Base-by-base conservation (phyloP, 345 rosid genomes). In the Mercurialis annua region DNA sequence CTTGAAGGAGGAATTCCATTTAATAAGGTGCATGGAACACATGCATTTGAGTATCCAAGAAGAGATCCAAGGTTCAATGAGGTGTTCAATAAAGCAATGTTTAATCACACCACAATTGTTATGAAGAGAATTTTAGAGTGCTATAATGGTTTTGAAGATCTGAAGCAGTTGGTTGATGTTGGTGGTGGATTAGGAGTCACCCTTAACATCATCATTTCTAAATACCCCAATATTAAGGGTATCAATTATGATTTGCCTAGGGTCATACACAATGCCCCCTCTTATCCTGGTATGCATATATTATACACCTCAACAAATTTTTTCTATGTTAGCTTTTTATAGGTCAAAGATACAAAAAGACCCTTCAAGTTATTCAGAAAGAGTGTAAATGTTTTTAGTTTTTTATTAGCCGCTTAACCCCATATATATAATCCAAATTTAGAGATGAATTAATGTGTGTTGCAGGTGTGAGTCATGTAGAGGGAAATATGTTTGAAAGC, bases 401-500 rank as follows among this genome's bases (percentile, higher is more conserved):
- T n/a, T n/a, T n/a, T n/a, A n/a, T n/a, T n/a, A n/a, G n/a, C n/a
- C n/a, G n/a, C n/a, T n/a, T n/a, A n/a, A n/a, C n/a, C n/a, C n/a
- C n/a, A n/a, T n/a, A 36, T 36, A 36, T 36, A 9, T 36, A 36
- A 36, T 36, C 40, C 5, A 36, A 3, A 9, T 36, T 36, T 36
- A 36, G 40, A 36, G 40, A 9, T 4, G 40, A 9, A 36, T 36
- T 36, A 3, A 9, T 36, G 9, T 36, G 40, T 36, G 40, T n/a
- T n/a, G n/a, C n/a, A 69, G 74, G 77, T 36, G 72, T 81, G 31
- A 66, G 75, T 26, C 76, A 78, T 72, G 80, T 74, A 0, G 71
- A 76, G 38, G 81, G 81, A 56, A 81, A 83, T 64, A 78, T 81
- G 77, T 73, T 74, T 60, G 40, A 31, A 9, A 24, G 59, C 54